A percentile compares a stretch with the other conserved stretches of the same genome.
These are phyloP conservation scores for Pueraria montana DNA, from an alignment of 306 rosid species.

Conservation along the genomic window DNA sequence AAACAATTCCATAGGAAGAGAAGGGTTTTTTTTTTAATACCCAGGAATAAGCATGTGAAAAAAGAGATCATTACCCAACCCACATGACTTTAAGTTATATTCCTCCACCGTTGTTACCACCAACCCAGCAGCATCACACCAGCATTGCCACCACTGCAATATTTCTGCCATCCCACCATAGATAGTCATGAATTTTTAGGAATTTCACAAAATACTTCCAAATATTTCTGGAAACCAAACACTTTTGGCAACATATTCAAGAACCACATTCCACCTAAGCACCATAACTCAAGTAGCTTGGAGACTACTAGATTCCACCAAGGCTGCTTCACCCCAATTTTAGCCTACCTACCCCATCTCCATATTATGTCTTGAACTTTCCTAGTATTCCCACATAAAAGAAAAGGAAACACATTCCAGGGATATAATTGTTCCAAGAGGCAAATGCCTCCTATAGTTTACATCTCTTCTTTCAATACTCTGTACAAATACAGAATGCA, in stretches of 20 bases:
- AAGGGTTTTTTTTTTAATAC: not conserved
- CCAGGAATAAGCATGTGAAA: not conserved
- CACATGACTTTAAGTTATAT: slow-evolving; percentile 1
- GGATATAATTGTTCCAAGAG: slow-evolving; percentile 8
- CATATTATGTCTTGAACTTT: not conserved
- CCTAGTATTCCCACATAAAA: not conserved
- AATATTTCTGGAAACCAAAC: not conserved
- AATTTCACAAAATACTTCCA: not conserved
- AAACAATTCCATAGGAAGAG: not conserved
- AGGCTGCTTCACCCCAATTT: slow-evolving; percentile 11
- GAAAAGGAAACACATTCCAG: not conserved
- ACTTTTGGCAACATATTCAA: slow-evolving; percentile 7
- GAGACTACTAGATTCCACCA: slow-evolving; percentile 7
- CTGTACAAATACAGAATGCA: slow-evolving; percentile 10
- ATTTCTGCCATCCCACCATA: not conserved
- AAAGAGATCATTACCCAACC: slow-evolving; percentile 24
- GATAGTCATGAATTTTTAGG: not conserved
- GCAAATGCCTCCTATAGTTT: not conserved
- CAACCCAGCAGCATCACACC: not conserved
- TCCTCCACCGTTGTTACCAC: slow-evolving; percentile 23
- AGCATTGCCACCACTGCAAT: not conserved
- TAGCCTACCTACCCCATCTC: slow-evolving; percentile 27
- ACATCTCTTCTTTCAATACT: not conserved
- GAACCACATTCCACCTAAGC: not conserved
- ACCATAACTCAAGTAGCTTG: slow-evolving; percentile 8